Conservation (phyloP, 768 basidiomycete genomes). For the Pulveroboletus sp. region DNA sequence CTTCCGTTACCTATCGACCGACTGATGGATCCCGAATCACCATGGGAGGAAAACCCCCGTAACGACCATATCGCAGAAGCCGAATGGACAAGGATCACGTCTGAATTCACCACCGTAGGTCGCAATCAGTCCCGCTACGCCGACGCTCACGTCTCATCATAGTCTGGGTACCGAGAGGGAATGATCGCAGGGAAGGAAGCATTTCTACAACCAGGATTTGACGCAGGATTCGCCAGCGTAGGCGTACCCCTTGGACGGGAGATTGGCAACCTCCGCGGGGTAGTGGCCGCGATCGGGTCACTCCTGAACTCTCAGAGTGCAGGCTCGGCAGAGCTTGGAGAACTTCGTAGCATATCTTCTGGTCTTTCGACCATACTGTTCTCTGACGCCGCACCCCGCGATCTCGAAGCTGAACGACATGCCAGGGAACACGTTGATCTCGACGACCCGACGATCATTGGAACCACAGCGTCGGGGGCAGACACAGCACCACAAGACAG, state of each 20-base stretch:
- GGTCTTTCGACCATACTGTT: slow-evolving; percentile 59
- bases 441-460: slow-evolving; percentile 27
- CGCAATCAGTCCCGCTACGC: background rate
- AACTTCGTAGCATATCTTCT: slow-evolving; percentile 50
- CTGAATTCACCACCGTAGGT: slow-evolving; percentile 66
- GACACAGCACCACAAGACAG: slow-evolving; percentile 13
- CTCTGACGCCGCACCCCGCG: slow-evolving; percentile 67
- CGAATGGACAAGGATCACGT: slow-evolving; percentile 67
- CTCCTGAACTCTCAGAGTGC: slow-evolving; percentile 40
- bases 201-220: slow-evolving; percentile 86
- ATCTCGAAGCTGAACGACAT: slow-evolving; percentile 76
- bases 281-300: slow-evolving; percentile 56
- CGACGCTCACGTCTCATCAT: background rate
- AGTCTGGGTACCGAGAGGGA: slow-evolving; percentile 97
- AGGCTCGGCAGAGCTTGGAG: slow-evolving; percentile 25
- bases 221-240: slow-evolving; percentile 68
- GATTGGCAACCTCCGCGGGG: slow-evolving; percentile 74
- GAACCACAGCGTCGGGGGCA: slow-evolving; percentile 36
- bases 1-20: background rate
- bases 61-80: slow-evolving; percentile 35
- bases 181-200: slow-evolving; percentile 89
- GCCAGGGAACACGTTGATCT: slow-evolving; percentile 57
- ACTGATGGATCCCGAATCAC: slow-evolving; percentile 39
- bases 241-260: slow-evolving; percentile 75
- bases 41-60: slow-evolving; percentile 53